Percentiles rank a stretch among this genome's conserved stretches.
These are phyloP conservation scores for Pseudophaeomoniella oleicola DNA, from an alignment of 2,329 filamentous ascomycete genomes.

Conservation along the genomic window DNA sequence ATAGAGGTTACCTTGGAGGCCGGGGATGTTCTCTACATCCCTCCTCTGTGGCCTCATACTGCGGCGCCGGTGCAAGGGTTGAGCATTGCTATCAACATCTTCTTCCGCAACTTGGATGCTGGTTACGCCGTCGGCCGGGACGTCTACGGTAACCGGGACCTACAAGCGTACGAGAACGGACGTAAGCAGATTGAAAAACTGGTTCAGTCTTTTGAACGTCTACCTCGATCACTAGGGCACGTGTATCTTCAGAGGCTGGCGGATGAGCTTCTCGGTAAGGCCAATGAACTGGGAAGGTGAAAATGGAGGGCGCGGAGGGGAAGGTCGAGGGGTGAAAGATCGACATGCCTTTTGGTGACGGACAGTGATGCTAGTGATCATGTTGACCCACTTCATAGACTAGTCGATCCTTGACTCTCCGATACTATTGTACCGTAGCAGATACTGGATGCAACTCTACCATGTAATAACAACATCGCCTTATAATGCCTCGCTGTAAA, in stretches of 20 bases:
- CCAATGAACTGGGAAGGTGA: no score
- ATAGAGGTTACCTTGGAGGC: conserved; percentile 51
- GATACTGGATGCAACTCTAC: no score
- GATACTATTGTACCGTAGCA: no score
- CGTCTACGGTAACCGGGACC: conserved; percentile 76
- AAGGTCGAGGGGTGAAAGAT: no score
- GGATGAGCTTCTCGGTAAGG: conserved; percentile 44
- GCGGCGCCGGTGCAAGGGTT: conserved; percentile 41
- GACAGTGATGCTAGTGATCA: no score
- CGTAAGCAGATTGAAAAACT: conserved; percentile 58
- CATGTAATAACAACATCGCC: no score
- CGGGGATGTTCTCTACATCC: conserved; percentile 68
- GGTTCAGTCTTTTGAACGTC: conserved; percentile 23
- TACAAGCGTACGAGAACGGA: conserved; percentile 72
- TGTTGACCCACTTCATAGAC: no score
- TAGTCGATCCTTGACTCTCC: no score
- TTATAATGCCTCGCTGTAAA: no score
- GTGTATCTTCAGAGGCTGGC: conserved; percentile 66
- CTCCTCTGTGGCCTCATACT: conserved; percentile 73
- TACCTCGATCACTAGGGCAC: conserved; percentile 51
- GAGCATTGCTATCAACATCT: conserved; percentile 77
- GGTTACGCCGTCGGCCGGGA: conserved; percentile 64
- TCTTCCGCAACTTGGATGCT: conserved; percentile 57
- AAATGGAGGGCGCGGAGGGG: neutral
- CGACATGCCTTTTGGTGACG: no score